Evolutionary conservation across 73 alveolate species (phyloP), one percentile per base, ranked within the genome.

Genomic region (Paramecium primaurelia): DNA sequence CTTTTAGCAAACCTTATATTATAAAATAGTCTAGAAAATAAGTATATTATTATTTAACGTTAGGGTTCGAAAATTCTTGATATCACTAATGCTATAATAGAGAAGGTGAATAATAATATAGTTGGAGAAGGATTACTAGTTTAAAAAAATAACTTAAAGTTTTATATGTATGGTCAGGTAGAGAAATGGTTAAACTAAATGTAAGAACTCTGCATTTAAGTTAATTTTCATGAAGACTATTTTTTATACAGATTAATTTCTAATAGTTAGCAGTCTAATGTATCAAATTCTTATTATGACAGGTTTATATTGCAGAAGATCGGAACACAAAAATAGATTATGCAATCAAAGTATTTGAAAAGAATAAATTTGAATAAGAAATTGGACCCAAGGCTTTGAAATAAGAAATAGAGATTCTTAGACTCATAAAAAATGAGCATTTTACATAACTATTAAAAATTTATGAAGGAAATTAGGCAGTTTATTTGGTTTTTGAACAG

Each of bases 331-430:
- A 73, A 73, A 73, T 40, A n/a, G 37, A 73, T 20, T 37, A 73
- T 34, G 84, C 84, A 30, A 44, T 37, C 14, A 73, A 73, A 38
- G 34, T 38, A 30, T 73, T 37, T 37, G 87, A 37, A 73, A 73
- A 37, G n/a, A 38, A 9, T 73, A 1, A 30, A 42, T 8, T 80
- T 47, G 51, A 64, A 16, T 10, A 9, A 64, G 20, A 64, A 34
- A 40, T 73, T 37, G 47, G 37, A 32, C 12, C 84, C 0, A 64
- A 34, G 49, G 84, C 42, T 37, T 30, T 30, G 64, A n/a, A 36
- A 73, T 3, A 73, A 38, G 94, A 89, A 89, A 40, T 89, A 22
- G 68, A 77, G 3, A 73, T 89, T 44, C 34, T 73, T 16, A 77
- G 94, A 28, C 58, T 58, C 7, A 25, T 89, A 18, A 28, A 89